A percentile compares a stretch with the other conserved stretches of the same genome.
phyloP scores from a whole-genome alignment of 768 basidiomycete genomes.

The Lactifluus pinguis region DNA sequence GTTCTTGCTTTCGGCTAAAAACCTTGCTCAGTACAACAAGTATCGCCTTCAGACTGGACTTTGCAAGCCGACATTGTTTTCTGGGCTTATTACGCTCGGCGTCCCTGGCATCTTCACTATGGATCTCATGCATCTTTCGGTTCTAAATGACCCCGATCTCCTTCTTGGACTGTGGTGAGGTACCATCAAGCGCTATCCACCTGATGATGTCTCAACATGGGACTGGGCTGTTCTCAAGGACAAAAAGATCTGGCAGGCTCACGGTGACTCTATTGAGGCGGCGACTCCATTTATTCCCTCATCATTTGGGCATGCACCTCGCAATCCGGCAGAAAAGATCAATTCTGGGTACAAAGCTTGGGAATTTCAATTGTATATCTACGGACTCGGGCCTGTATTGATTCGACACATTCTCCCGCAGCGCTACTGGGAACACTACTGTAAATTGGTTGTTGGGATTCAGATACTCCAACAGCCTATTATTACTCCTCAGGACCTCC shows the following conservation, averaged over 20 bases:
- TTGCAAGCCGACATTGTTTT: not conserved
- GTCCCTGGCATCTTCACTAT: not conserved
- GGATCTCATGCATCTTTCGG: not conserved
- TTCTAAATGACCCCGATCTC: not conserved
- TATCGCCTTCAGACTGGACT: not conserved
- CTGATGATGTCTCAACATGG: not conserved
- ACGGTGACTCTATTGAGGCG: not conserved
- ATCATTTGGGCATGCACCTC: no score
- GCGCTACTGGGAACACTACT: conserved; percentile 24
- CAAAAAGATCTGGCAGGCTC: not conserved
- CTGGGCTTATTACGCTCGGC: not conserved
- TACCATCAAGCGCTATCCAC: not conserved
- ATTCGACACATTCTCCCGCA: conserved; percentile 22
- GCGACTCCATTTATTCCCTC: not conserved
- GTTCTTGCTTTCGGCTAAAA: no score
- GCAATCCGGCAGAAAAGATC: conserved; percentile 35
- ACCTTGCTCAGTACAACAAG: not conserved
- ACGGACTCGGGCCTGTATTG: conserved; percentile 22
- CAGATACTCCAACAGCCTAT: conserved; percentile 19
- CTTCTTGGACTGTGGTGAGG: not conserved
- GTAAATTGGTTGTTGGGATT: conserved; percentile 23
- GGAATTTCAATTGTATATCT: conserved; percentile 23
- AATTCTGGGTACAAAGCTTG: conserved; percentile 27
- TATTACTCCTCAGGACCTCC: not conserved
- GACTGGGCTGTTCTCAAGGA: not conserved